Conservation (phyloP, 164 flowering plant species). For the Platanus orientalis region DNA sequence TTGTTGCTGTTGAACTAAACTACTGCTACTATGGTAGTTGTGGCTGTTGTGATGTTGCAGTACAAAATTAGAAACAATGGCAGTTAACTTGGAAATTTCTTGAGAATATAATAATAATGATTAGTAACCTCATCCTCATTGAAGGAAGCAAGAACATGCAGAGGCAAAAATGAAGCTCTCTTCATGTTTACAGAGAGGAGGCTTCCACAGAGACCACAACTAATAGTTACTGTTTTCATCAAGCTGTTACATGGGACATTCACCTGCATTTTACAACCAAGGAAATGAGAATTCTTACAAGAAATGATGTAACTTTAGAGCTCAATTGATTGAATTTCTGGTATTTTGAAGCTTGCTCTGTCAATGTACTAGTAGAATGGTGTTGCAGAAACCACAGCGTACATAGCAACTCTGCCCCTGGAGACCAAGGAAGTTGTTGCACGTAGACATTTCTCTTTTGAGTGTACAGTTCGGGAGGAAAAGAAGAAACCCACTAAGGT, state of each 20-base stretch:
- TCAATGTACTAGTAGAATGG: background rate
- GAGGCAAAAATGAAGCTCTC: slow-evolving; percentile 67
- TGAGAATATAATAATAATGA: too few species aligned
- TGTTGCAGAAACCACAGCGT: background rate
- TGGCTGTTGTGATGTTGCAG: background rate
- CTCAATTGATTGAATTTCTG: background rate
- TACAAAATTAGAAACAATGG: background rate
- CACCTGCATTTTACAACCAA: slow-evolving; percentile 42
- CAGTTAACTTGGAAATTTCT: background rate
- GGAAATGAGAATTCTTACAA: too few species aligned
- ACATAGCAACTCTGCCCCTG: background rate
- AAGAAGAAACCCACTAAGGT: background rate
- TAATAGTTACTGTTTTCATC: slow-evolving; percentile 66
- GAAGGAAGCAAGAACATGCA: slow-evolving; percentile 57
- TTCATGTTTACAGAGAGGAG: slow-evolving; percentile 80
- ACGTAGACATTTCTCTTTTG: background rate
- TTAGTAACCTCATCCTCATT: slow-evolving; percentile 24
- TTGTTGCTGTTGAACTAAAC: too few species aligned
- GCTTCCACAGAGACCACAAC: slow-evolving; percentile 83
- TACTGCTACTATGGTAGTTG: too few species aligned
- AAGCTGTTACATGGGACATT: slow-evolving; percentile 75
- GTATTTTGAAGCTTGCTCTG: background rate
- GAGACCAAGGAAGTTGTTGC: background rate
- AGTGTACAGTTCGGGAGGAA: background rate
- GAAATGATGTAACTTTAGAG: background rate